Base-by-base conservation (phyloP, 2,329 filamentous ascomycete species). In the Alternaria sp. region DNA sequence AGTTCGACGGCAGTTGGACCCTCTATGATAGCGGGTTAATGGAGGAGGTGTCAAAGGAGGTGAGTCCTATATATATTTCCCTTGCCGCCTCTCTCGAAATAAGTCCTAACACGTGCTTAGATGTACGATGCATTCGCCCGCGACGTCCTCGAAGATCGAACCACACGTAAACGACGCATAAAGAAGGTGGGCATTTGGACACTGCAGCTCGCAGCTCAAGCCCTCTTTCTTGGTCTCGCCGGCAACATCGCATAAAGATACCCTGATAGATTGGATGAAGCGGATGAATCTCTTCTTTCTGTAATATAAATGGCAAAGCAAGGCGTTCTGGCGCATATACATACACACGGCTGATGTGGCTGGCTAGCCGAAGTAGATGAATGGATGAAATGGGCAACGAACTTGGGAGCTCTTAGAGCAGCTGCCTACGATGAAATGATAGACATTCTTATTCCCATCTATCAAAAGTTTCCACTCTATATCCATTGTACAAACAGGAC, bases 151-250 rank as follows among this genome's bases (percentile, higher is more conserved):
- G 93, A 98, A 72, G 92, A 97, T 80, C 92, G 96, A 72, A 91
- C 97, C 78, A 92, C 91, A 69, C 89, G 94, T 56, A 91, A 93
- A 71, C 87, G 95, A 55, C 87, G 96, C 47, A 91, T 99, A 77
- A 97, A 94, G 79, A 97, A 98, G 82, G 96, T 97, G 26, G 96
- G 96, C 30, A 90, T 98, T 74, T 99, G 96, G 96, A 97, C 94
- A 4, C 85, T 98, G 60, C 94, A 95, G 72, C 84, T 99, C 61
- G 93, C 95, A 7, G 92, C 95, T 8, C 96, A 99, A 78, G 96
- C 95, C 4, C 87, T 99, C 37, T 96, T 98, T 77, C 91, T 98
- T 83, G 96, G 96, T 10, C 92, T 98, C 85, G 95, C 94, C 5
- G 95, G 95, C 15, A 96, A 94, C 70, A 84, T 89, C 65, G 87